Percentiles rank a stretch among this genome's conserved stretches.
phyloP scores from a whole-genome alignment of 495 filamentous ascomycete species.

The Trichoderma reesei region DNA sequence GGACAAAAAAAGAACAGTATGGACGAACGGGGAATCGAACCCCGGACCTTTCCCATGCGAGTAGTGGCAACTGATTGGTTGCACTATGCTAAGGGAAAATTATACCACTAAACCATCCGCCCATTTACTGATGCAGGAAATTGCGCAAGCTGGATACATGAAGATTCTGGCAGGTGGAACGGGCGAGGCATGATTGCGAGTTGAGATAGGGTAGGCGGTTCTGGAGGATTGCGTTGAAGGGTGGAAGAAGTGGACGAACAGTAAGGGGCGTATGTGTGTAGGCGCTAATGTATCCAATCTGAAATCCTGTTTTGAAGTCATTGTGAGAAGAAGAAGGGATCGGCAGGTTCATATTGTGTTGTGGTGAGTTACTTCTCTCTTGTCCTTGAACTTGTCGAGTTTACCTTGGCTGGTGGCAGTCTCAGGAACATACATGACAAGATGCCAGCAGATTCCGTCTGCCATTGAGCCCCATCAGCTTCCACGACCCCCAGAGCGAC shows the following conservation, averaged over 20 bases:
- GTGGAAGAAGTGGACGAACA: not conserved
- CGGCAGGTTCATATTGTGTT: too few relatives aligned
- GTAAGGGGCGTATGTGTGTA: not conserved
- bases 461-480: too few relatives aligned
- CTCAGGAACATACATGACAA: too few relatives aligned
- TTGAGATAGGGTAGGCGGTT: not conserved
- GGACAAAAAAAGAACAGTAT: constrained; percentile 10
- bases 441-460: too few relatives aligned
- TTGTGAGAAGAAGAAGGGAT: too few relatives aligned
- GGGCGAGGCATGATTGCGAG: too few relatives aligned
- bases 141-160: not conserved
- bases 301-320: too few relatives aligned
- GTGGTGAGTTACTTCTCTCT: too few relatives aligned
- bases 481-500: too few relatives aligned
- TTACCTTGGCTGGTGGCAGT: too few relatives aligned
- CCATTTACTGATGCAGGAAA: not conserved
- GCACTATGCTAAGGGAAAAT: constrained; percentile 10
- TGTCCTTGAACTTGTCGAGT: too few relatives aligned
- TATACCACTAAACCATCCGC: constrained; percentile 12
- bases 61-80: not conserved
- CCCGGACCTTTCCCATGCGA: constrained; percentile 24
- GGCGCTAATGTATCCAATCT: too few relatives aligned
- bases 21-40: constrained; percentile 29
- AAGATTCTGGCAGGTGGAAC: not conserved
- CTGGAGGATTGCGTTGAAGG: not conserved